phyloP scores from a whole-genome alignment of 1,284 basidiomycete species.

The Vanrija sp. region DNA sequence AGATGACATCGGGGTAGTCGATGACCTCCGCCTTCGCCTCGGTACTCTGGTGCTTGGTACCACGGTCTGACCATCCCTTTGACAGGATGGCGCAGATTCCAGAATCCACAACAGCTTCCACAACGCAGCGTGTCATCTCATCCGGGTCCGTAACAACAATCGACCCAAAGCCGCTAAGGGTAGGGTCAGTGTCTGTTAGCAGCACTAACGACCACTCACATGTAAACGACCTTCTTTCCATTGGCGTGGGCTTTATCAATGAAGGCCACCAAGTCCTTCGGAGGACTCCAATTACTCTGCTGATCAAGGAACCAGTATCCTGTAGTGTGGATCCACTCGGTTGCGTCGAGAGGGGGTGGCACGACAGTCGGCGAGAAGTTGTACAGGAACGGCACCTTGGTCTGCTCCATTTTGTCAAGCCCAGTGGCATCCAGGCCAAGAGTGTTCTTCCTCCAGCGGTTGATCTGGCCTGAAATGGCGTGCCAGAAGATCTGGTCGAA shows the following conservation, averaged over 20 bases:
- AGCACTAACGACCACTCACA: slow-evolving; percentile 45
- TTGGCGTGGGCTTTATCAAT: slow-evolving; percentile 68
- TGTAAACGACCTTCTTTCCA: slow-evolving; percentile 90
- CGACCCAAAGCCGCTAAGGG: slow-evolving; percentile 77
- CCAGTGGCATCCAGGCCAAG: slow-evolving; percentile 76
- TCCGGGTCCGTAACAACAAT: slow-evolving; percentile 94
- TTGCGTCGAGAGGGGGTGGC: slow-evolving; percentile 91
- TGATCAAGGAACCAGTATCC: slow-evolving; percentile 97
- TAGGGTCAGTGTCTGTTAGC: neutral
- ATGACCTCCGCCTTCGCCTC: slow-evolving; percentile 34
- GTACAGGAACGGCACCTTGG: slow-evolving; percentile 83
- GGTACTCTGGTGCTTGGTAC: slow-evolving; percentile 55
- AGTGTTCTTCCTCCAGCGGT: slow-evolving; percentile 80
- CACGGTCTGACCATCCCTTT: slow-evolving; percentile 97
- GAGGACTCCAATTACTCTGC: slow-evolving; percentile 80
- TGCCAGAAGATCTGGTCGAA: slow-evolving; percentile 99
- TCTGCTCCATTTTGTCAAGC: slow-evolving; percentile 84
- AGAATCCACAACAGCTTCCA: slow-evolving; percentile 78
- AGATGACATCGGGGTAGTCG: slow-evolving; percentile 71
- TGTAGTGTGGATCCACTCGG: slow-evolving; percentile 94
- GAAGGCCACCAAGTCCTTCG: slow-evolving; percentile 72
- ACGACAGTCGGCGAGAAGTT: slow-evolving; percentile 89
- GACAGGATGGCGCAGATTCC: slow-evolving; percentile 88
- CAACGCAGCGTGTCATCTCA: slow-evolving; percentile 82
- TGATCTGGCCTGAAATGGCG: slow-evolving; percentile 87